A percentile compares a stretch with the other conserved stretches of the same genome.
Evolutionary conservation across 1,284 basidiomycete species (phyloP).

Genomic region (Trametes hirsuta): DNA sequence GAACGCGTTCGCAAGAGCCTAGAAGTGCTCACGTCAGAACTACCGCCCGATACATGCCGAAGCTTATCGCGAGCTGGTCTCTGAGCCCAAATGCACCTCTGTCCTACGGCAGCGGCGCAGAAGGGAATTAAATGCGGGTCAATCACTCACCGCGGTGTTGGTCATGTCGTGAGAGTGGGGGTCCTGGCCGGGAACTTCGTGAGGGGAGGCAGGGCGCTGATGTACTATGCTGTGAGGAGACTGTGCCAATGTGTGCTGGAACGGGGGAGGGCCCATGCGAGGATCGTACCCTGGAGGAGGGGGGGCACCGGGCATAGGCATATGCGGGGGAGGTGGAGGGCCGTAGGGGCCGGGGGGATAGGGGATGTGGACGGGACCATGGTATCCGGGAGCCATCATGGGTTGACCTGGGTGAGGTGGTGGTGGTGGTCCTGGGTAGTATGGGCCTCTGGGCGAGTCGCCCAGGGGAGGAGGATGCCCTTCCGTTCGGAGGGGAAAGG

Average conservation of each 20-base stretch:
- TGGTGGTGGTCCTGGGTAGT: conserved; percentile 30
- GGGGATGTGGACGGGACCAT: conserved; percentile 28
- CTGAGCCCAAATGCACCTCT: not conserved
- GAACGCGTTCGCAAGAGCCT: conserved; percentile 77
- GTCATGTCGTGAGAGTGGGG: conserved; percentile 79
- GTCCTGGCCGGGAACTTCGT: conserved; percentile 70
- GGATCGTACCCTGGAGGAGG: conserved; percentile 54
- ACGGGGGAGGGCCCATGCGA: conserved; percentile 56
- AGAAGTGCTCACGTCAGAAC: conserved; percentile 7
- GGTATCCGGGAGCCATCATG: conserved; percentile 33
- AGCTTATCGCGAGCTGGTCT: not conserved
- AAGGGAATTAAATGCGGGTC: not conserved
- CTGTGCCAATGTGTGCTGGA: conserved; percentile 46
- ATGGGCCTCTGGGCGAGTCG: conserved; percentile 34
- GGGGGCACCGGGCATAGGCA: conserved; percentile 44
- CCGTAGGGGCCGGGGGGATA: conserved; percentile 37
- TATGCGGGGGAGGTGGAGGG: conserved; percentile 39
- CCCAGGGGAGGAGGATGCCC: conserved; percentile 34
- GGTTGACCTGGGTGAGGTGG: conserved; percentile 24
- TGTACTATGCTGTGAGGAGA: conserved; percentile 33
- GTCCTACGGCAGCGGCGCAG: not conserved
- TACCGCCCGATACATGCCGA: not conserved
- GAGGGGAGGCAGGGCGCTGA: conserved; percentile 32
- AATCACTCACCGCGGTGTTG: conserved; percentile 53
- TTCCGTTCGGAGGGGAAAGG: conserved; percentile 37